A percentile compares a stretch with the other conserved stretches of the same genome.
Conservation (phyloP, 2,329 filamentous ascomycete genomes). For the Exophiala sideris region DNA sequence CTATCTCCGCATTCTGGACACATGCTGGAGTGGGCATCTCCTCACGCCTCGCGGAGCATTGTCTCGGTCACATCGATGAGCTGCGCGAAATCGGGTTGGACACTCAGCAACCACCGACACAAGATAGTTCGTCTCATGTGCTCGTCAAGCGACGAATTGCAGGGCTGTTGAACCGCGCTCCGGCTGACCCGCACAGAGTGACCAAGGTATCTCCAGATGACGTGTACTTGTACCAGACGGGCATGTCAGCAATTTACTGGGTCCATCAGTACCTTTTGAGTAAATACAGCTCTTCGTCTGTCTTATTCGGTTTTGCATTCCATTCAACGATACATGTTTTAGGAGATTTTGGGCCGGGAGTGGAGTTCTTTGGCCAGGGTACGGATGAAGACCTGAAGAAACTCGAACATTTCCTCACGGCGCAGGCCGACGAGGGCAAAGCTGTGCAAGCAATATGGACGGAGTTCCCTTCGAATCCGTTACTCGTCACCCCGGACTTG, state of each 20-base stretch:
- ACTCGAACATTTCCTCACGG: constrained; percentile 50
- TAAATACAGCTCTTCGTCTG: constrained; percentile 36
- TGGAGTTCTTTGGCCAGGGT: constrained; percentile 49
- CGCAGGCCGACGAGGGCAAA: constrained; percentile 41
- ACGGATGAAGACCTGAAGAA: constrained; percentile 45
- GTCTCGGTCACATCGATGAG: constrained; percentile 5
- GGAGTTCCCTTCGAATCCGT: constrained; percentile 52
- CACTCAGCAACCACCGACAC: neutral
- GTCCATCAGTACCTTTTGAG: constrained; percentile 40
- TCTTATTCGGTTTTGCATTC: constrained; percentile 53
- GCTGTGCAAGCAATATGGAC: constrained; percentile 33
- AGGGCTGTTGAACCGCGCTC: constrained; percentile 8
- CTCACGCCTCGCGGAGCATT: constrained; percentile 18
- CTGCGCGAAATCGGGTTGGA: constrained; percentile 8
- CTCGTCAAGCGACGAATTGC: constrained; percentile 11
- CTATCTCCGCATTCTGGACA: constrained; percentile 15
- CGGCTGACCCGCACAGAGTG: neutral
- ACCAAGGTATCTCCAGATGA: constrained; percentile 33
- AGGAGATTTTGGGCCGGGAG: constrained; percentile 40
- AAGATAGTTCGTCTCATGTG: constrained; percentile 1
- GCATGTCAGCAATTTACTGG: constrained; percentile 53
- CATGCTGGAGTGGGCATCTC: constrained; percentile 20
- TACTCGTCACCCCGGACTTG: constrained; percentile 44
- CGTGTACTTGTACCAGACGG: constrained; percentile 53
- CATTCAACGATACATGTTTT: constrained; percentile 50